Evolutionary conservation across 1,284 basidiomycete species (phyloP).

Genomic region (Apiotrichum gracile): DNA sequence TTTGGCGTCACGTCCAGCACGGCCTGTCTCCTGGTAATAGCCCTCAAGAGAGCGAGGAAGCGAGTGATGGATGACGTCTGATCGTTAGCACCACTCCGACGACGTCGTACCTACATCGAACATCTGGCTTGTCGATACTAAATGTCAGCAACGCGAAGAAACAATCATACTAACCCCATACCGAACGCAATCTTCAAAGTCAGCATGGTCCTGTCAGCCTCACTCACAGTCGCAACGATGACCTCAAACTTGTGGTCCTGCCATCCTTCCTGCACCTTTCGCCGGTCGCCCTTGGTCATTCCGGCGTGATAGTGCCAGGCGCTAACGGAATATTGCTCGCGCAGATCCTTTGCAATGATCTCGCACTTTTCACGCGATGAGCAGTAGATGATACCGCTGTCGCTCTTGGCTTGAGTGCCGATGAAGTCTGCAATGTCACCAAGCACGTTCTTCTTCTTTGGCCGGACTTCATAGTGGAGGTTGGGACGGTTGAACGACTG

Average conservation of each 20-base stretch:
- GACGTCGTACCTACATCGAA: constrained; percentile 47
- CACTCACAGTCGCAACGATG: constrained; percentile 74
- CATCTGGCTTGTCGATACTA: constrained; percentile 83
- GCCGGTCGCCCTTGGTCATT: constrained; percentile 62
- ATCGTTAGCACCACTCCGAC: constrained; percentile 11
- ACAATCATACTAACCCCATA: too few species aligned
- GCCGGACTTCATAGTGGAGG: constrained; percentile 71
- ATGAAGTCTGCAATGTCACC: constrained; percentile 71
- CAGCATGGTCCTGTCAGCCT: not conserved
- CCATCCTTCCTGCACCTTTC: constrained; percentile 66
- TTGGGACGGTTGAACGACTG: constrained; percentile 93
- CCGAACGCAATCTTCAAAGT: constrained; percentile 77
- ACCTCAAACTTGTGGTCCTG: constrained; percentile 65
- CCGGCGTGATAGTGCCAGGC: constrained; percentile 85
- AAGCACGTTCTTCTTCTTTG: constrained; percentile 55
- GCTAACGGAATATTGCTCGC: constrained; percentile 55
- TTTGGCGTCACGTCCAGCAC: constrained; percentile 72
- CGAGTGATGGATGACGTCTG: constrained; percentile 71
- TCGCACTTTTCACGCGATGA: constrained; percentile 69
- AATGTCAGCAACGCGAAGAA: too few species aligned
- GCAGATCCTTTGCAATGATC: constrained; percentile 64
- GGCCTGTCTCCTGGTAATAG: constrained; percentile 79
- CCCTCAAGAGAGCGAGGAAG: constrained; percentile 65
- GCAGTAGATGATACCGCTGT: constrained; percentile 87
- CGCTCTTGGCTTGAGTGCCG: constrained; percentile 53